Conservation (phyloP, 129 eudicot genomes). For the Centaurea solstitialis region DNA sequence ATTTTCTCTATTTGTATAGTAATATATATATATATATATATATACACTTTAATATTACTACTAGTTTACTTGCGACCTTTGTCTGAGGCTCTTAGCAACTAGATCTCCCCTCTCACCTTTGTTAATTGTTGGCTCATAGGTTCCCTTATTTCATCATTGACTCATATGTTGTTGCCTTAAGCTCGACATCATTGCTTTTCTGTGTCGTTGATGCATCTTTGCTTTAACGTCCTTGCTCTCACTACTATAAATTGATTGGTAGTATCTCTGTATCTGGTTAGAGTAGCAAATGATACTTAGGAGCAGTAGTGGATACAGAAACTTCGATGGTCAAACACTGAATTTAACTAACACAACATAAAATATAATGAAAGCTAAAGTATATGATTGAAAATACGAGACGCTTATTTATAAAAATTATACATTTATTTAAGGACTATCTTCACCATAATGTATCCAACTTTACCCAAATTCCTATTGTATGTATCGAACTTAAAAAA, state of each 20-base stretch:
- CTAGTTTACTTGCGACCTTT: not conserved
- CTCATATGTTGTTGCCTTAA: not conserved
- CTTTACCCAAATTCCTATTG: too few species aligned
- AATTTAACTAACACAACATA: too few species aligned
- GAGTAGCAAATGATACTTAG: too few species aligned
- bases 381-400: not conserved
- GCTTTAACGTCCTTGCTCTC: not conserved
- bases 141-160: not conserved
- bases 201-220: not conserved
- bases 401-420: too few species aligned
- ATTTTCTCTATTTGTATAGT: not conserved
- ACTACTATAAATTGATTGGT: not conserved
- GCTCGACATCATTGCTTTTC: not conserved
- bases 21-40: too few species aligned
- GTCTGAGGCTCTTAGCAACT: too few species aligned
- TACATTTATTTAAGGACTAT: not conserved
- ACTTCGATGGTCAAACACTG: not conserved
- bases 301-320: not conserved
- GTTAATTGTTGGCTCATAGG: not conserved
- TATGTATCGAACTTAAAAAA: too few species aligned
- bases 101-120: not conserved
- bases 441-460: too few species aligned
- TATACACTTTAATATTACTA: not conserved
- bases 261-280: too few species aligned
- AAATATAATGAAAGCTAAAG: too few species aligned